Conservation (phyloP, 1,284 basidiomycete genomes). For the Cutaneotrichosporon spelunceum region DNA sequence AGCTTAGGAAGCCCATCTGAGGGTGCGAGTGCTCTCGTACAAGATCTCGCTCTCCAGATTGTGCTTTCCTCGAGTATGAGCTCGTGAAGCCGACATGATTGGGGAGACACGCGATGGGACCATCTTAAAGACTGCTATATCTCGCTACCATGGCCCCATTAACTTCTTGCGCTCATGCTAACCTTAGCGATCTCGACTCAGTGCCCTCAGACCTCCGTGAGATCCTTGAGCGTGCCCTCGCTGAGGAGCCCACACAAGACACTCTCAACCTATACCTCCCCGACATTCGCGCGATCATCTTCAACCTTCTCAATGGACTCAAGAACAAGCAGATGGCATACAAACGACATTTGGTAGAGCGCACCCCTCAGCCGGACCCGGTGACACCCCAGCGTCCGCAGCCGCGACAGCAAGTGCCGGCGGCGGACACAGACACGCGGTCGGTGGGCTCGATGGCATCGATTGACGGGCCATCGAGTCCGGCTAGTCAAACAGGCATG, state of each 20-base stretch:
- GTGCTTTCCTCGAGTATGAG: too few relatives aligned
- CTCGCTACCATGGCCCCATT: neutral
- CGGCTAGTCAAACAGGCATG: constrained; percentile 16
- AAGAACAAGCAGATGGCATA: constrained; percentile 85
- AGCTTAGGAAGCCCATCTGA: too few relatives aligned
- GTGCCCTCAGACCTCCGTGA: constrained; percentile 85
- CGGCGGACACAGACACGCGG: neutral
- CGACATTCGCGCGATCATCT: constrained; percentile 87
- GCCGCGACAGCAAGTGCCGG: neutral
- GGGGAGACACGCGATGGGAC: too few relatives aligned
- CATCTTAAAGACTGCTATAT: neutral
- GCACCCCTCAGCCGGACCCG: neutral
- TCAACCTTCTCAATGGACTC: constrained; percentile 82
- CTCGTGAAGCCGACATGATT: too few relatives aligned
- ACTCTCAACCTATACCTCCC: constrained; percentile 89
- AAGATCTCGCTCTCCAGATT: too few relatives aligned
- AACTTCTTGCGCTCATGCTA: constrained; percentile 10
- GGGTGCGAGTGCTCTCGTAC: neutral
- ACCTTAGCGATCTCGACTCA: constrained; percentile 71
- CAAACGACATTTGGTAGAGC: constrained; percentile 37
- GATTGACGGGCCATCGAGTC: constrained; percentile 19
- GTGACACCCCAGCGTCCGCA: neutral
- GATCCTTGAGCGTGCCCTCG: constrained; percentile 83
- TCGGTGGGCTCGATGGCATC: constrained; percentile 4
- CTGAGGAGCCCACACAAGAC: constrained; percentile 80